Percentiles rank a stretch among this genome's conserved stretches.
Conservation (phyloP, 2,329 filamentous ascomycete genomes). For the Penicillium corylophilum region DNA sequence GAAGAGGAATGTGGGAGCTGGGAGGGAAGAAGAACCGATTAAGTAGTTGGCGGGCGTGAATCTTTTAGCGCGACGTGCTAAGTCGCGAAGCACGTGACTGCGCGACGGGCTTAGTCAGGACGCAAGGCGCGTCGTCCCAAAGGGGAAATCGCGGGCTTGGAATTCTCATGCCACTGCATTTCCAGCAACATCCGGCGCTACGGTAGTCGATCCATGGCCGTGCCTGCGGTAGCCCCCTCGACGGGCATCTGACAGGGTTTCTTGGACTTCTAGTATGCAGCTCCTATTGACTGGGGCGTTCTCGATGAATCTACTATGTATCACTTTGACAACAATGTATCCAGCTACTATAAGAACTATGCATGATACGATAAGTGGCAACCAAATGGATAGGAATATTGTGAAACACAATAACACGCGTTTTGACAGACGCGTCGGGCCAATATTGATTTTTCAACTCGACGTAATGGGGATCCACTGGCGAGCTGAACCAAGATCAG, state of each 20-base stretch:
- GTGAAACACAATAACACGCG: slow-evolving; percentile 8
- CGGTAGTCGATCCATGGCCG: slow-evolving; percentile 22
- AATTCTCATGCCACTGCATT: slow-evolving; percentile 24
- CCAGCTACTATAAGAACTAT: not conserved
- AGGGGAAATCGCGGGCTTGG: slow-evolving; percentile 9
- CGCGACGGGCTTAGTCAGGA: slow-evolving; percentile 25
- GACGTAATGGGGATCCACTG: slow-evolving; percentile 9
- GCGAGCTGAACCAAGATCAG: slow-evolving; percentile 20
- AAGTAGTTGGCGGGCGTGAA: slow-evolving; percentile 32
- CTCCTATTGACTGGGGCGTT: not conserved
- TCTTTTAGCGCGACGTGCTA: slow-evolving; percentile 40
- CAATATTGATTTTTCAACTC: slow-evolving; percentile 2
- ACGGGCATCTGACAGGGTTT: not conserved
- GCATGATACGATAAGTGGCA: not conserved
- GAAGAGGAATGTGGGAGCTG: slow-evolving; percentile 28
- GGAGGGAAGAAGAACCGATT: slow-evolving; percentile 35
- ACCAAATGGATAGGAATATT: not conserved
- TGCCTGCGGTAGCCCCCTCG: slow-evolving; percentile 17
- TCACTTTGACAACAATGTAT: not conserved
- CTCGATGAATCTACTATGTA: not conserved
- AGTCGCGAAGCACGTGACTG: slow-evolving; percentile 42
- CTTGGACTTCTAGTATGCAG: not conserved
- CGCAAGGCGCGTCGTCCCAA: slow-evolving; percentile 18
- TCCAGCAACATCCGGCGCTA: slow-evolving; percentile 25
- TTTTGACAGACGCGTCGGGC: not conserved